These are phyloP conservation scores for Cladosporium velox DNA, from an alignment of 2,329 filamentous ascomycete species.

Conservation along the genomic window DNA sequence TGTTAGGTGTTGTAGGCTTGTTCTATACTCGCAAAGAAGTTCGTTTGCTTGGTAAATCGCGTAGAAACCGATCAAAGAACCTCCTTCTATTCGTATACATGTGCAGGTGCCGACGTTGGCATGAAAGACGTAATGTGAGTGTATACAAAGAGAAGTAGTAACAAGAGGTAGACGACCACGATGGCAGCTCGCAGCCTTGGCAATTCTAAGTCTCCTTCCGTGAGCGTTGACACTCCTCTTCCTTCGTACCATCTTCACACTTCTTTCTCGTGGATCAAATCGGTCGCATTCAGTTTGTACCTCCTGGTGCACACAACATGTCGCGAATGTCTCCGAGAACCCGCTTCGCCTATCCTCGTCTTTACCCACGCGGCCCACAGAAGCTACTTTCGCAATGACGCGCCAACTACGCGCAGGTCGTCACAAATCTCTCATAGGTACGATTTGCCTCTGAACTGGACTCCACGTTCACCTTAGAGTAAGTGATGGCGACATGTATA, in stretches of 20 bases:
- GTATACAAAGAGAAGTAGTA: neutral
- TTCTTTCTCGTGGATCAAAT: neutral
- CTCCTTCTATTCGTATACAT: neutral
- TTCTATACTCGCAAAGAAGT: neutral
- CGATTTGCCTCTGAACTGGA: neutral
- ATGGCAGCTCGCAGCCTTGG: neutral
- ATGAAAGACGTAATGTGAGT: neutral
- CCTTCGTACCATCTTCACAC: neutral
- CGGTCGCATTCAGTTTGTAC: neutral
- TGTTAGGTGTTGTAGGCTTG: neutral
- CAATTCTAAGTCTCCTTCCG: neutral
- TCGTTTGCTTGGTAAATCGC: neutral
- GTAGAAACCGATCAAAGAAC: neutral
- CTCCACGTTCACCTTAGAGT: neutral
- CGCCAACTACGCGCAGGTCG: slow-evolving; percentile 4
- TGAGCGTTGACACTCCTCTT: neutral
- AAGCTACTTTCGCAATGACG: slow-evolving; percentile 2
- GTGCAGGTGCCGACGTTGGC: neutral
- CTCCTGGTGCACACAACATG: neutral
- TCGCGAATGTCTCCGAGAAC: neutral
- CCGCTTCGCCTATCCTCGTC: neutral
- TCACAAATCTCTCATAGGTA: slow-evolving; percentile 5
- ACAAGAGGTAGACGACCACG: neutral
- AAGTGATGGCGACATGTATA: neutral
- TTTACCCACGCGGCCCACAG: neutral